These are phyloP conservation scores for Botrytis squamosa DNA, from an alignment of 2,329 filamentous ascomycete species.

Conservation along the genomic window DNA sequence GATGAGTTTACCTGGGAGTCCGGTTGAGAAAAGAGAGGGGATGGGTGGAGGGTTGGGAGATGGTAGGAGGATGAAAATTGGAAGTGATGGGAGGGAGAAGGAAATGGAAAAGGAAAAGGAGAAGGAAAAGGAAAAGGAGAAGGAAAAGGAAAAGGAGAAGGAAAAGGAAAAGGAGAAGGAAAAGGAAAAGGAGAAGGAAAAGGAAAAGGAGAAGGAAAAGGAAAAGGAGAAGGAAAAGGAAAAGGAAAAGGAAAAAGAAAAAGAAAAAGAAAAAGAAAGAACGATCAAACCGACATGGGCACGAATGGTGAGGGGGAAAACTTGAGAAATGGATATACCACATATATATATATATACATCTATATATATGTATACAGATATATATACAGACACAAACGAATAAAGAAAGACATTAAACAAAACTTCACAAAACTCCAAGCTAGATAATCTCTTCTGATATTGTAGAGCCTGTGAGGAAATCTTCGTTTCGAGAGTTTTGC, in stretches of 20 bases:
- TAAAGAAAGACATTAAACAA: background rate
- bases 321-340: background rate
- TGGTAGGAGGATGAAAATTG: background rate
- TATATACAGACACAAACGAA: background rate
- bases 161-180: background rate
- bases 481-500: rapidly evolving
- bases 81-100: background rate
- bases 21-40: background rate
- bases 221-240: background rate
- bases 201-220: background rate
- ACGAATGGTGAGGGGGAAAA: slow-evolving; percentile 14
- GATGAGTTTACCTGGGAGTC: slow-evolving; percentile 27
- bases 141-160: background rate
- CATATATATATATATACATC: too few species aligned
- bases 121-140: background rate
- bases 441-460: too few species aligned
- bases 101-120: background rate
- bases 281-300: slow-evolving; percentile 23
- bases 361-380: too few species aligned
- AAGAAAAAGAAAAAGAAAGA: background rate
- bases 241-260: slow-evolving; percentile 1
- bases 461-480: background rate
- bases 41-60: background rate
- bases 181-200: background rate
- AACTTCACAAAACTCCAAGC: background rate